Evolutionary conservation across 305 asterid genomes (phyloP), one percentile per base, ranked within the genome.

Genomic region (Petunia hybrid): DNA sequence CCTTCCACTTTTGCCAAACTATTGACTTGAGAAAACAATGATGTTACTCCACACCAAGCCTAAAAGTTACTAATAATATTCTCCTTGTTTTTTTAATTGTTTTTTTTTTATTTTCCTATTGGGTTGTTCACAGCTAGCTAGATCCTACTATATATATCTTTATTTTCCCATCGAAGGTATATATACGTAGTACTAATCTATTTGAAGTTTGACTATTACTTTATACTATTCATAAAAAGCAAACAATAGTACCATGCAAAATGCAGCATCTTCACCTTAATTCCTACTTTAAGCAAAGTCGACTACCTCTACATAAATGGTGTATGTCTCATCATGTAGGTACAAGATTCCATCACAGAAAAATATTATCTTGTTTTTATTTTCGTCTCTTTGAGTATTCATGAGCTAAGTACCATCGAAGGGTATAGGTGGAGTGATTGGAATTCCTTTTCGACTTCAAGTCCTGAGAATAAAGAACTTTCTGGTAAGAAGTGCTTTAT

Each of bases 1-100:
- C 85, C 84, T 77, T 81, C 92, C 90, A 85, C 88, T 57, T 83
- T 71, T 80, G 57, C 81, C 83, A 70, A 56, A 76, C 65, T 35
- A 59, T 76, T 80, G 84, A 75, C 87, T 81, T 31, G 55, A n/a
- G 63, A 69, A 73, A 45, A 84, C 40, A 73, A 38, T 73, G 78
- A 73, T 73, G 63, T 51, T 73, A 73, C 57, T 51, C 78, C 78
- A 36, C 82, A 73, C 70, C 60, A 67, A 55, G 62, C 64, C 83
- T 22, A 22, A 22, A 22, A 22, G 31, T 22, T 22, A 22, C 31
- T 22, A 22, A 22, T 22, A 70, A 57, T 14, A 68, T 12, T 62
- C 69, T 35, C 59, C 60, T 77, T 71, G 36, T 48, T 10, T 59
- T 35, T 51, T 43, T 10, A 68, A 69, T 43, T 42, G 42, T 69